These are phyloP conservation scores for Alternaria consortialis DNA, from an alignment of 2,329 filamentous ascomycete genomes.

Conservation along the genomic window DNA sequence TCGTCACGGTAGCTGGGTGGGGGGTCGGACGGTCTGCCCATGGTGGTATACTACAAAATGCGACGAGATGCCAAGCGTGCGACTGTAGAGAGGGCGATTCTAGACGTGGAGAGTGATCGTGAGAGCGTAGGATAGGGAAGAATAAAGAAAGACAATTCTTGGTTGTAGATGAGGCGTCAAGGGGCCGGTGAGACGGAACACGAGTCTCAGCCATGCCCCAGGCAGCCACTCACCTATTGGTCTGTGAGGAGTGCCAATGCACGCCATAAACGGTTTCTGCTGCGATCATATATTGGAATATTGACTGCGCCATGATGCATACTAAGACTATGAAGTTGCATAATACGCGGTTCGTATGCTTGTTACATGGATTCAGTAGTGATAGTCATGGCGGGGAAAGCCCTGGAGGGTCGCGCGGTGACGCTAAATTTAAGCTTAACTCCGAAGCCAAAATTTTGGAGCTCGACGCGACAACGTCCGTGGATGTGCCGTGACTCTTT, in stretches of 20 bases:
- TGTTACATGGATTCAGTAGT: not conserved
- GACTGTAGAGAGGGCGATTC: not conserved
- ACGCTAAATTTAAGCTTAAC: slow-evolving; percentile 47
- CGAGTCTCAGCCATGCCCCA: slow-evolving; percentile 32
- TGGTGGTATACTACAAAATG: slow-evolving; percentile 19
- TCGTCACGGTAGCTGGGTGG: slow-evolving; percentile 46
- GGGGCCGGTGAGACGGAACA: slow-evolving; percentile 33
- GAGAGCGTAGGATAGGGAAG: not conserved
- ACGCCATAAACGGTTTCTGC: not conserved
- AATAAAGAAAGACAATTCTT: slow-evolving; percentile 10
- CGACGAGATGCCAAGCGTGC: not conserved
- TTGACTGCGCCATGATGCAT: not conserved
- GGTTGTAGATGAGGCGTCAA: slow-evolving; percentile 19
- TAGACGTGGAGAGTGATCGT: not conserved
- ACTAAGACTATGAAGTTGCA: not conserved
- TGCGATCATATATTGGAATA: not conserved
- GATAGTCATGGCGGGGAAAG: slow-evolving; percentile 12
- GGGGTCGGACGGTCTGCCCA: slow-evolving; percentile 41
- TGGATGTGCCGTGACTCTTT: slow-evolving; percentile 6
- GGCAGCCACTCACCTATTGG: slow-evolving; percentile 34
- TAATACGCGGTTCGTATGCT: not conserved
- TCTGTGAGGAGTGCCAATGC: slow-evolving; percentile 13
- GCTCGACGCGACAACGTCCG: slow-evolving; percentile 23
- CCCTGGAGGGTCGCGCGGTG: slow-evolving; percentile 14
- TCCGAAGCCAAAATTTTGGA: slow-evolving; percentile 36